These are phyloP conservation scores for Scutellaria barbata DNA, from an alignment of 257 asterid species.

Conservation along the genomic window DNA sequence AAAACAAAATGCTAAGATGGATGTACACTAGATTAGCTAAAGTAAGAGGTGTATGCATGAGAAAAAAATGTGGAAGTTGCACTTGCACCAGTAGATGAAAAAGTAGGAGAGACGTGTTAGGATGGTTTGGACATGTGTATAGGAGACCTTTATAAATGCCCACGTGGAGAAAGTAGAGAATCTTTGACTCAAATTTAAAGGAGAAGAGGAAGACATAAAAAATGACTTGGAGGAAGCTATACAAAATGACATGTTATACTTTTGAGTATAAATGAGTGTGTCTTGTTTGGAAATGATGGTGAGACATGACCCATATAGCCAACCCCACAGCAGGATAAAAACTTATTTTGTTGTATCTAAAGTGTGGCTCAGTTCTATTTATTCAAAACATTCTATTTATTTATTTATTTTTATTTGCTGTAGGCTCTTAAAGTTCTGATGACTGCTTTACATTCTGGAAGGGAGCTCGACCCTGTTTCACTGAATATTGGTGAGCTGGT, in stretches of 20 bases:
- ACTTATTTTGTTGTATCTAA: background rate
- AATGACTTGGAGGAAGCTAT: no score
- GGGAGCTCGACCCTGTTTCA: constrained; percentile 73
- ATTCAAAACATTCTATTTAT: constrained; percentile 23
- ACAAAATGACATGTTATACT: background rate
- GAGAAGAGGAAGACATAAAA: background rate
- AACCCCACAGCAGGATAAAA: background rate
- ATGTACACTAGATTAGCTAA: no score
- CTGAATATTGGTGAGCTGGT: constrained; percentile 56
- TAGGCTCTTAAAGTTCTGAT: constrained; percentile 83
- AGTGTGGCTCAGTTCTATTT: constrained; percentile 7
- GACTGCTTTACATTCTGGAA: constrained; percentile 74
- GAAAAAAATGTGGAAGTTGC: background rate
- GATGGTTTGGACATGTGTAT: background rate
- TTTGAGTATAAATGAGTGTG: background rate
- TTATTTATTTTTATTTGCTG: constrained; percentile 30
- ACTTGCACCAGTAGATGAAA: background rate
- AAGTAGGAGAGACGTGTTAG: background rate
- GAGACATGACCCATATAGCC: background rate
- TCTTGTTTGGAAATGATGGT: background rate
- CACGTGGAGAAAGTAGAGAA: background rate
- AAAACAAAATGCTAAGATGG: no score
- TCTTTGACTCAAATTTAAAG: background rate
- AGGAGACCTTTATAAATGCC: background rate
- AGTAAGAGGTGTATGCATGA: background rate